Evolutionary conservation across 495 filamentous ascomycete species (phyloP), one percentile per base, ranked within the genome.

Genomic region (Hypomontagnella monticulosa): DNA sequence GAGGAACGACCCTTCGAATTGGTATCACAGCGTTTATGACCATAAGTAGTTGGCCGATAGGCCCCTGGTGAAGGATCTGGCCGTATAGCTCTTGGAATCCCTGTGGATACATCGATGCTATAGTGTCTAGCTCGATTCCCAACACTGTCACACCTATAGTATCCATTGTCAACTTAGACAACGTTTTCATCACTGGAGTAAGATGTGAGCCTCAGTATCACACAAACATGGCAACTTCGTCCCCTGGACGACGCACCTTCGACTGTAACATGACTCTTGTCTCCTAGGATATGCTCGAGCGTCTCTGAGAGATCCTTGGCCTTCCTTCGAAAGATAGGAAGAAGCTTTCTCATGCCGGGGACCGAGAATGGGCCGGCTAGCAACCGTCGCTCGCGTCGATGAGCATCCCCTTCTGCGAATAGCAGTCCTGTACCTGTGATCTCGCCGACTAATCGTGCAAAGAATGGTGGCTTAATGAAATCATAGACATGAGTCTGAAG

Each of bases 91-190:
- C 57, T 11, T 61, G 63, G 46, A 77, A 76, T 8, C 58, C 63
- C 6, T 61, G 34, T 1, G 10, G 78, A 77, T 67, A 68, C 18
- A 19, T 52, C 1, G 70, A 85, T 73, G 23, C 72, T 27, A 92
- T 60, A 0, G 86, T 81, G 43, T 77, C 72, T 60, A 93, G 89
- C 14, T 92, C 88, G 11, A 85, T 81, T 0, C 88, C 89, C 62
- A 93, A 83, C 3, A 88, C 86, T 0, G 88, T 84, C 6, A 84
- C 71, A 4, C 90, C 88, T 54, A 93, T 91, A 36, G 91, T 88
- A 57, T 92, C 90, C 8, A 93, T 85, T 0, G 90, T 89, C 36
- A 66, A 68, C 23, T 56, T 63, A 2, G 71, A 71, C 1, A 73
- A 27, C 5, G 62, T 47, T 12, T 71, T 67, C 14, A 62, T 61